phyloP scores from a whole-genome alignment of 2,329 filamentous ascomycete species.

The Aspergillus fischeri region DNA sequence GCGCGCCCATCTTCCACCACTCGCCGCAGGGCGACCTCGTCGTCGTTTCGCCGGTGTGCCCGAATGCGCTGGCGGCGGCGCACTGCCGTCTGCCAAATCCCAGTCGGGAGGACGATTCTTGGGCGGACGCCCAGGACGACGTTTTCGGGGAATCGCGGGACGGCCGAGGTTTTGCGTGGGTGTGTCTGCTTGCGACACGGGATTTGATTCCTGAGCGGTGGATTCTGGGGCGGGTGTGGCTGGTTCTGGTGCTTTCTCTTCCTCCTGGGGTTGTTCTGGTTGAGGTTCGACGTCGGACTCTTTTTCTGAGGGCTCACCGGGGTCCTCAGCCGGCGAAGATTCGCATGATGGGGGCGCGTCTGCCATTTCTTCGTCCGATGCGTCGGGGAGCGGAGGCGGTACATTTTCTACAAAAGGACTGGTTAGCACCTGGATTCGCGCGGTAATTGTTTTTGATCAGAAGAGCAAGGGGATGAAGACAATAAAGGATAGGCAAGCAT shows the following conservation, averaged over 20 bases:
- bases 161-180: constrained; percentile 45
- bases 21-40: constrained; percentile 53
- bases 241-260: constrained; percentile 42
- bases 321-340: constrained; percentile 32
- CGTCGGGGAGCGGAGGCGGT: constrained; percentile 39
- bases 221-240: constrained; percentile 38
- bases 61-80: constrained; percentile 40
- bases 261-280: constrained; percentile 39
- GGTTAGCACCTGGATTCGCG: constrained; percentile 15
- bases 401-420: constrained; percentile 34
- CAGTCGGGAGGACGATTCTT: constrained; percentile 81
- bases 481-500: constrained; percentile 15
- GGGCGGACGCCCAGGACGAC: constrained; percentile 75
- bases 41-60: constrained; percentile 53
- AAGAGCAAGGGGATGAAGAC: neutral
- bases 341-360: constrained; percentile 34
- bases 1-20: constrained; percentile 67
- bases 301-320: constrained; percentile 26
- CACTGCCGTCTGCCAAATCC: constrained; percentile 56
- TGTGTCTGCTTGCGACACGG: constrained; percentile 47
- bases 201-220: constrained; percentile 40
- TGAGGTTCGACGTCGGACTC: constrained; percentile 24
- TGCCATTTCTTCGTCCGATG: constrained; percentile 44
- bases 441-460: constrained; percentile 2
- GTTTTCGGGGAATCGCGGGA: constrained; percentile 63